phyloP scores from a whole-genome alignment of 345 rosid genomes.

The Eucalyptus tenuipes region DNA sequence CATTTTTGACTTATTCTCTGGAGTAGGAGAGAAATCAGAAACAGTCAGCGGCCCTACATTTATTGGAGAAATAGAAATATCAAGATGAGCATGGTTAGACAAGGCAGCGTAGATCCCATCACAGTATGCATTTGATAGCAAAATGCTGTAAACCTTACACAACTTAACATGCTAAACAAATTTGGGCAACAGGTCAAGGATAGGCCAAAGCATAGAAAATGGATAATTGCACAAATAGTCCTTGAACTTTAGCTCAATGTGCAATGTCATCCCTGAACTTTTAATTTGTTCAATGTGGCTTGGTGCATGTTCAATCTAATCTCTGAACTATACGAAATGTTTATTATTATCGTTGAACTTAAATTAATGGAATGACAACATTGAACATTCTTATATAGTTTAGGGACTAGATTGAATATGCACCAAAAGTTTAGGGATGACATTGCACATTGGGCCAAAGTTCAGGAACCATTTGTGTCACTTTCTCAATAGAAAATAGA shows the following conservation, averaged over 20 bases:
- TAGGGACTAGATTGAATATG: neutral
- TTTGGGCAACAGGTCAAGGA: neutral
- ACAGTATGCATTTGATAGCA: neutral
- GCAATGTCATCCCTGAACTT: neutral
- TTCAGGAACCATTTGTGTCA: neutral
- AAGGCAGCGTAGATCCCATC: neutral
- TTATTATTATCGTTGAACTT: too few species aligned
- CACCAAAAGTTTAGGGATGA: neutral
- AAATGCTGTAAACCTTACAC: neutral
- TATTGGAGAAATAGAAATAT: neutral
- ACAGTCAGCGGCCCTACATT: slow-evolving; percentile 35
- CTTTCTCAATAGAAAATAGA: neutral
- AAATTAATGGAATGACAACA: too few species aligned
- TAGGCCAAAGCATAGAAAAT: neutral
- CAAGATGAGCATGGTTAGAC: neutral
- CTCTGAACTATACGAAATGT: too few species aligned
- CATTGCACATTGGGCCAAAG: neutral
- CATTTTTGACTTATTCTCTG: slow-evolving; percentile 13
- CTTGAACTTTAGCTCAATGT: neutral
- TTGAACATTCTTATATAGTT: neutral
- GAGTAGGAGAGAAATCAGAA: slow-evolving; percentile 24
- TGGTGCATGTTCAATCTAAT: neutral
- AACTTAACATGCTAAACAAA: neutral
- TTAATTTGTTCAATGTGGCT: neutral
- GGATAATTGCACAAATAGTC: neutral